Evolutionary conservation across 164 flowering plant species (phyloP).

Genomic region (Platanus orientalis): DNA sequence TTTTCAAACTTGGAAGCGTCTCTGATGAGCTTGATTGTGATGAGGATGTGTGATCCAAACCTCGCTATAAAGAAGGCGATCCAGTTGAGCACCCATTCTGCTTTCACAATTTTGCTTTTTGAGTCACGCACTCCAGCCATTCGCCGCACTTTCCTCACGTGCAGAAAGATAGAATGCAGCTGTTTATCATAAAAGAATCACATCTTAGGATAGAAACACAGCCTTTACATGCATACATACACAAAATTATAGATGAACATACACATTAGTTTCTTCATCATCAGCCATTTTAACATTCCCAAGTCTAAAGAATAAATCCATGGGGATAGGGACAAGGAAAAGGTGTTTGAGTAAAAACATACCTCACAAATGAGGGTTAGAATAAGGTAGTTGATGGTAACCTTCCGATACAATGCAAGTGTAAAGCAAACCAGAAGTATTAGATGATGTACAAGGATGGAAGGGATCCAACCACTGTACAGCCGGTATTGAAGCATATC

Average conservation of each 20-base stretch:
- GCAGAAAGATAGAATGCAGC: conserved; percentile 89
- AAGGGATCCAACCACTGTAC: conserved; percentile 83
- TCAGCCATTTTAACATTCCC: not conserved
- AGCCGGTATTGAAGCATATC: conserved; percentile 77
- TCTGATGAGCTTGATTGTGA: conserved; percentile 63
- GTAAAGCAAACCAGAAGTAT: conserved; percentile 85
- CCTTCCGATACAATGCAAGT: conserved; percentile 77
- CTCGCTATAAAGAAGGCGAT: conserved; percentile 58
- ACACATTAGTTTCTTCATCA: not conserved
- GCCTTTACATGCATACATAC: too few relatives aligned
- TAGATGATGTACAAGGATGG: conserved; percentile 81
- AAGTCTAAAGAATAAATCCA: not conserved
- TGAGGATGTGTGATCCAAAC: conserved; percentile 53
- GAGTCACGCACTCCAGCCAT: conserved; percentile 85
- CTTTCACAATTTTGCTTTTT: conserved; percentile 50
- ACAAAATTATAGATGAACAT: not conserved
- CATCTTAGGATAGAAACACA: too few relatives aligned
- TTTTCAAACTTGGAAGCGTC: conserved; percentile 78
- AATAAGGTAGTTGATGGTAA: conserved; percentile 93
- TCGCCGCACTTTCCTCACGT: conserved; percentile 70
- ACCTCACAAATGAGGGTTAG: conserved; percentile 97
- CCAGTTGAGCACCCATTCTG: conserved; percentile 82
- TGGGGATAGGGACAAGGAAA: not conserved
- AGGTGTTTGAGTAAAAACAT: conserved; percentile 9
- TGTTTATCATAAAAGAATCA: conserved; percentile 23